Evolutionary conservation across 75 land plant genomes (phyloP).

Genomic region (Pinus taeda): DNA sequence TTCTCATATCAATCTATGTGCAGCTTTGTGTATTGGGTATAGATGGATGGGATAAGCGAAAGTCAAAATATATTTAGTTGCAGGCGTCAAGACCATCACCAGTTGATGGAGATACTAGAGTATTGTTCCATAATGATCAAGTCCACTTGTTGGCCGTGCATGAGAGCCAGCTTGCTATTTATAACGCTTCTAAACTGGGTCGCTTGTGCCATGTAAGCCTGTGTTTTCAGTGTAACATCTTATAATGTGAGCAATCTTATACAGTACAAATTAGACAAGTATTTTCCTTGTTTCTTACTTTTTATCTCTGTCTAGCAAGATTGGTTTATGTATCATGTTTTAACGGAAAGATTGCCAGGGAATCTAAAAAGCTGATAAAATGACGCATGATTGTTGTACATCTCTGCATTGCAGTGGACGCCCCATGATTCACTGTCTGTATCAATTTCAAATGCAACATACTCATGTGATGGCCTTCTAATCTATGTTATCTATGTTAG

Average conservation of each 20-base stretch:
- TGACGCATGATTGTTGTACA: no score
- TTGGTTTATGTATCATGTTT: not conserved
- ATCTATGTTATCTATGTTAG: slow-evolving; percentile 65
- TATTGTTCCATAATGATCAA: slow-evolving; percentile 69
- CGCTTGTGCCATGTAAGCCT: slow-evolving; percentile 30
- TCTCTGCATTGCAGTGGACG: slow-evolving; percentile 39
- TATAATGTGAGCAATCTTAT: no score
- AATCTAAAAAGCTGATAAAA: no score
- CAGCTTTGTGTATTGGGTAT: slow-evolving; percentile 78
- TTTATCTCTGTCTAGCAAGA: no score
- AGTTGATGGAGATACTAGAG: slow-evolving; percentile 55
- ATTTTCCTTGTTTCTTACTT: no score
- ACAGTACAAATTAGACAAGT: no score
- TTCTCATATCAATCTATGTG: not conserved
- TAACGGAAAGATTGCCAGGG: no score
- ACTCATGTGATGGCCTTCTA: slow-evolving; percentile 73
- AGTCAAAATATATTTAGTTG: slow-evolving; percentile 41
- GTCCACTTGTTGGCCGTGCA: slow-evolving; percentile 48
- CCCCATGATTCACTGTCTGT: slow-evolving; percentile 50
- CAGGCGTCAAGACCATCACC: slow-evolving; percentile 51
- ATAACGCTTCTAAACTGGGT: slow-evolving; percentile 58
- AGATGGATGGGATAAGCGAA: slow-evolving; percentile 80
- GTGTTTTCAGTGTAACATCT: no score
- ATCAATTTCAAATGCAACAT: slow-evolving; percentile 60
- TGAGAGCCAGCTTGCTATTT: slow-evolving; percentile 60